phyloP scores from a whole-genome alignment of 2,329 filamentous ascomycete genomes.

The Lachnellula cervina region DNA sequence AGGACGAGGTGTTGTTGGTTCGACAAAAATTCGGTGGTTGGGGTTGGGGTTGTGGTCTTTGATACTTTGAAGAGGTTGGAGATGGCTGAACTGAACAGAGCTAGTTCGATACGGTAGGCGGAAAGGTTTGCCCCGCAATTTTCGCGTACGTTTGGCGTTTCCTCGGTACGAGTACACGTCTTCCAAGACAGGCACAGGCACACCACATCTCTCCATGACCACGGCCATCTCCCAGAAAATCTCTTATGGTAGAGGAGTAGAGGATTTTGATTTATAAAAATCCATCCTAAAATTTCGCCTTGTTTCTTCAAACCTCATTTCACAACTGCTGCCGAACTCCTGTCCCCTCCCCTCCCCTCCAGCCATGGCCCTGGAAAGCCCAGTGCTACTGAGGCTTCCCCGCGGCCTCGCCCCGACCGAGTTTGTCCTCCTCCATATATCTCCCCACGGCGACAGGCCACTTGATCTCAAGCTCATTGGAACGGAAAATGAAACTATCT shows the following conservation, averaged over 20 bases:
- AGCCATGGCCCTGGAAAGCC: conserved; percentile 16
- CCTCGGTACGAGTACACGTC: not conserved
- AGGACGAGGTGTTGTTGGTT: not conserved
- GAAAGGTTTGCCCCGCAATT: not conserved
- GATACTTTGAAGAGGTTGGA: not conserved
- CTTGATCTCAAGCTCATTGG: conserved; percentile 64
- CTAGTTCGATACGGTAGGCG: not conserved
- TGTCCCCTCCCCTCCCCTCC: not conserved
- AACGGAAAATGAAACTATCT: conserved; percentile 46
- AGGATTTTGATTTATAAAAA: not conserved
- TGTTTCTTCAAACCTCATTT: conserved; percentile 4
- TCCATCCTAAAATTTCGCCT: conserved; percentile 5
- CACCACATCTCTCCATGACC: not conserved
- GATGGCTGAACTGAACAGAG: not conserved
- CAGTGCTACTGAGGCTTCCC: conserved; percentile 50
- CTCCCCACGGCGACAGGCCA: conserved; percentile 42
- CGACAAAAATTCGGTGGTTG: not conserved
- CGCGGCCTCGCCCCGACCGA: conserved; percentile 50
- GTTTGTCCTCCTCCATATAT: conserved; percentile 58
- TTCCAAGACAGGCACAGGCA: no score
- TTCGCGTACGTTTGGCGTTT: conserved; percentile 5
- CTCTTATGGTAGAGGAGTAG: not conserved
- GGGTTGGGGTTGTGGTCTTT: not conserved
- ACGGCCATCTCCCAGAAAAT: not conserved
- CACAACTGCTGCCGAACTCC: not conserved